These are phyloP conservation scores for Pulicaria dysenterica DNA, from an alignment of 129 eudicot species.

Conservation along the genomic window DNA sequence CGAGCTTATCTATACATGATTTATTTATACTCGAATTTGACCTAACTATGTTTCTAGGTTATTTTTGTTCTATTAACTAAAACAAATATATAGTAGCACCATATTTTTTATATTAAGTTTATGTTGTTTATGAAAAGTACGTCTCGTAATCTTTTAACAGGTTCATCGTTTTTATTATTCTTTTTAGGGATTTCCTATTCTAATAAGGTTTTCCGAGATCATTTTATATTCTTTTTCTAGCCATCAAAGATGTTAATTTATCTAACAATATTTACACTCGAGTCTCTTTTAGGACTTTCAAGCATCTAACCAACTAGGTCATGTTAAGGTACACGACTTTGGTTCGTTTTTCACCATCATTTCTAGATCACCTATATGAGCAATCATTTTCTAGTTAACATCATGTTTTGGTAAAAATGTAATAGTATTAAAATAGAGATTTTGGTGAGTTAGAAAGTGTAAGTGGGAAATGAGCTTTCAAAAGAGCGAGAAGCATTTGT, in stretches of 20 bases:
- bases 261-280: too few species aligned
- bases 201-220: not conserved
- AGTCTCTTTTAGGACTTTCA: too few species aligned
- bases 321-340: too few species aligned
- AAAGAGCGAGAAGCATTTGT: constrained; percentile 29
- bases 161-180: too few species aligned
- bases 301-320: too few species aligned
- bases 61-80: too few species aligned
- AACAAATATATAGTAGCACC: too few species aligned
- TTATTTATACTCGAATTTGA: not conserved
- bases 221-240: not conserved
- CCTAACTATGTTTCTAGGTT: not conserved
- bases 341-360: not conserved
- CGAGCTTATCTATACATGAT: not conserved
- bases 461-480: constrained; percentile 16
- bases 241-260: too few species aligned
- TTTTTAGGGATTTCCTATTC: too few species aligned
- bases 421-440: not conserved
- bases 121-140: too few species aligned
- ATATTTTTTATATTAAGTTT: too few species aligned
- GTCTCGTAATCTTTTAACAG: too few species aligned
- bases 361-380: not conserved
- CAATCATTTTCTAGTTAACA: not conserved
- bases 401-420: not conserved
- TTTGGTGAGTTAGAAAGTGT: not conserved